These are phyloP conservation scores for Fusarium metavorans DNA, from an alignment of 2,329 filamentous ascomycete genomes.

Conservation along the genomic window DNA sequence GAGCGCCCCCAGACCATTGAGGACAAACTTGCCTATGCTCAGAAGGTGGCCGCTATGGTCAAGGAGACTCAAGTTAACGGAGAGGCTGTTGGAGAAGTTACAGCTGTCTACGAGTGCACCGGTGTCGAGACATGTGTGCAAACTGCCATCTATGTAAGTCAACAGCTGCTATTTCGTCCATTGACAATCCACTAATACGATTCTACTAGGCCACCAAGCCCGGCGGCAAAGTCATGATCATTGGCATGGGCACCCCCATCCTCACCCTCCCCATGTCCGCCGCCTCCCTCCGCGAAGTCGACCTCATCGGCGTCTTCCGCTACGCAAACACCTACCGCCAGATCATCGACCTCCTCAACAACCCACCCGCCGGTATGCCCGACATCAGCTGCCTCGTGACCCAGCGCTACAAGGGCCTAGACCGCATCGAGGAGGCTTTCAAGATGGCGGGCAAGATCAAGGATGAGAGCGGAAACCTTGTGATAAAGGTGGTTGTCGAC, in stretches of 20 bases:
- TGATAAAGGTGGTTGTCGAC: slow-evolving; percentile 79
- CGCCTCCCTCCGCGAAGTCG: slow-evolving; percentile 76
- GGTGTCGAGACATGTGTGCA: slow-evolving; percentile 83
- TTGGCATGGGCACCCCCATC: slow-evolving; percentile 79
- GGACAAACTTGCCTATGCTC: slow-evolving; percentile 65
- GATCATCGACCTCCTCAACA: slow-evolving; percentile 63
- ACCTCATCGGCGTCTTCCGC: slow-evolving; percentile 77
- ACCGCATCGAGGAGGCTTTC: slow-evolving; percentile 74
- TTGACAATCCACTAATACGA: background rate
- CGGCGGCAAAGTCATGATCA: slow-evolving; percentile 76
- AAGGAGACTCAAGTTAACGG: slow-evolving; percentile 52
- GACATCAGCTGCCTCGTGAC: slow-evolving; percentile 77
- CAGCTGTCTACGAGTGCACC: slow-evolving; percentile 81
- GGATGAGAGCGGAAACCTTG: slow-evolving; percentile 76
- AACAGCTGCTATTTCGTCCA: background rate
- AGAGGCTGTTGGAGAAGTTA: slow-evolving; percentile 70
- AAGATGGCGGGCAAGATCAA: slow-evolving; percentile 78
- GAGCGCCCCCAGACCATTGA: slow-evolving; percentile 61
- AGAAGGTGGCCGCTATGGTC: slow-evolving; percentile 60
- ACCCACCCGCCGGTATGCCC: slow-evolving; percentile 65
- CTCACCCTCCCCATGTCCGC: slow-evolving; percentile 77
- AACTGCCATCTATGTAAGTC: slow-evolving; percentile 74
- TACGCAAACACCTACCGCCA: slow-evolving; percentile 80
- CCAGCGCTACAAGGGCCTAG: slow-evolving; percentile 75
- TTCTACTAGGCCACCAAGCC: slow-evolving; percentile 65